Percentiles rank a stretch among this genome's conserved stretches.
Evolutionary conservation across 768 basidiomycete species (phyloP).

Genomic region (Pholiota molesta): DNA sequence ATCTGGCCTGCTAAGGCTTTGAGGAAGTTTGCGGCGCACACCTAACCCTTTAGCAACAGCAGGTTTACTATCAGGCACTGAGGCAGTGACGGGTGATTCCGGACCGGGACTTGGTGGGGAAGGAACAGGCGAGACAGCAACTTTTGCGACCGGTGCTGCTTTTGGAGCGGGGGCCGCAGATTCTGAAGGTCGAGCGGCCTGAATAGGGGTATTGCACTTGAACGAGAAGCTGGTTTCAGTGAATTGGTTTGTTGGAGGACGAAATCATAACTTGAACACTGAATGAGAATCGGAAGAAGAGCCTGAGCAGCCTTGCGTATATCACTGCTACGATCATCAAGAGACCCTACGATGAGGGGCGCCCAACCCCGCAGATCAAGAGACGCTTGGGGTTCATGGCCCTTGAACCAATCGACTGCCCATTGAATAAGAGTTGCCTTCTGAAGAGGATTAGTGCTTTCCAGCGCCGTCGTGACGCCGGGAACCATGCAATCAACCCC

Average conservation of each 20-base stretch:
- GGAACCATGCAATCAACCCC: conserved; percentile 81
- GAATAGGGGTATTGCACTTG: conserved; percentile 87
- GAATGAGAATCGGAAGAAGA: conserved; percentile 75
- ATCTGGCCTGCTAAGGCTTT: conserved; percentile 57
- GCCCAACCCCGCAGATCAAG: conserved; percentile 77
- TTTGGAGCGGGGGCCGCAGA: conserved; percentile 28
- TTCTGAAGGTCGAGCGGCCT: conserved; percentile 67
- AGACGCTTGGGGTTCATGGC: conserved; percentile 51
- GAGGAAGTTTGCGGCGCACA: conserved; percentile 74
- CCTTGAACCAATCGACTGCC: conserved; percentile 80
- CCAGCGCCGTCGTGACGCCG: conserved; percentile 79
- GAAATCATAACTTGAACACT: conserved; percentile 77
- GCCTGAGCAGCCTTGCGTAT: conserved; percentile 91
- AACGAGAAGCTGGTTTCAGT: conserved; percentile 89
- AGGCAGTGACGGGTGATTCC: conserved; percentile 43
- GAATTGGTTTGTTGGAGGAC: conserved; percentile 85
- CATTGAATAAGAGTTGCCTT: conserved; percentile 79
- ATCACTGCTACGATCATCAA: conserved; percentile 91
- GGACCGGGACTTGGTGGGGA: conserved; percentile 33
- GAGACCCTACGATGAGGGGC: conserved; percentile 64
- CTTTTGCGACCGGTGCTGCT: conserved; percentile 29
- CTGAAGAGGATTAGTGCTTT: conserved; percentile 86
- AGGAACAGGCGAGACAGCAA: conserved; percentile 33
- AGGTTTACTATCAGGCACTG: conserved; percentile 38
- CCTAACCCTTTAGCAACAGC: conserved; percentile 54